These are phyloP conservation scores for Pseudogymnoascus sp. DNA, from an alignment of 2,329 filamentous ascomycete species.

Conservation along the genomic window DNA sequence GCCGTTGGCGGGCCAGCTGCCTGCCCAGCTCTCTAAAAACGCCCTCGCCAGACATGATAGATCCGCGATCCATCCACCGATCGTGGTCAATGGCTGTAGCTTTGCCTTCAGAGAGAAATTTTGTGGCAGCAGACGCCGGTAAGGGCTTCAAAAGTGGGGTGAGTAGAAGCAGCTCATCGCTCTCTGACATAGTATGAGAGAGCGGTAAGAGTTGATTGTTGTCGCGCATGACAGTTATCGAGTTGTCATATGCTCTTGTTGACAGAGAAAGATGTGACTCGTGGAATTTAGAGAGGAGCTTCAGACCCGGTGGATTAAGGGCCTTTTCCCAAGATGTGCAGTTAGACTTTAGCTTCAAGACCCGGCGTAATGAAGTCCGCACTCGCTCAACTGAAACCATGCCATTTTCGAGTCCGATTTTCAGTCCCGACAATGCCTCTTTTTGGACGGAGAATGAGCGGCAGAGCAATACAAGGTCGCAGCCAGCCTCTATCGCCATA, in stretches of 20 bases:
- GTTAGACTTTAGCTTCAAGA: conserved; percentile 72
- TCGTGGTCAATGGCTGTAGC: conserved; percentile 41
- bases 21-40: conserved; percentile 87
- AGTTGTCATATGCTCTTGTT: conserved; percentile 79
- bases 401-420: conserved; percentile 81
- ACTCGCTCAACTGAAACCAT: conserved; percentile 79
- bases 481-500: conserved; percentile 95
- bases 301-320: conserved; percentile 75
- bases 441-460: conserved; percentile 82
- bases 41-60: conserved; percentile 84
- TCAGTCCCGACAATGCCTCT: conserved; percentile 84
- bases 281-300: conserved; percentile 71
- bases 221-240: conserved; percentile 87
- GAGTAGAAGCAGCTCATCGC: conserved; percentile 81
- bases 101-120: conserved; percentile 51
- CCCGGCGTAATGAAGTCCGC: conserved; percentile 68
- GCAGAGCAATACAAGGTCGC: conserved; percentile 83
- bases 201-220: conserved; percentile 79
- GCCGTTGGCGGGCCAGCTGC: conserved; percentile 76
- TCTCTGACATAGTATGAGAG: conserved; percentile 69
- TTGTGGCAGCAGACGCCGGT: conserved; percentile 79
- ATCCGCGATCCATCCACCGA: conserved; percentile 47
- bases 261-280: conserved; percentile 76
- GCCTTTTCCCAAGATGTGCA: conserved; percentile 90
- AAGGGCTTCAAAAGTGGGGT: conserved; percentile 87